These are phyloP conservation scores for Colletotrichum sp. DNA, from an alignment of 2,329 filamentous ascomycete species.

Conservation along the genomic window DNA sequence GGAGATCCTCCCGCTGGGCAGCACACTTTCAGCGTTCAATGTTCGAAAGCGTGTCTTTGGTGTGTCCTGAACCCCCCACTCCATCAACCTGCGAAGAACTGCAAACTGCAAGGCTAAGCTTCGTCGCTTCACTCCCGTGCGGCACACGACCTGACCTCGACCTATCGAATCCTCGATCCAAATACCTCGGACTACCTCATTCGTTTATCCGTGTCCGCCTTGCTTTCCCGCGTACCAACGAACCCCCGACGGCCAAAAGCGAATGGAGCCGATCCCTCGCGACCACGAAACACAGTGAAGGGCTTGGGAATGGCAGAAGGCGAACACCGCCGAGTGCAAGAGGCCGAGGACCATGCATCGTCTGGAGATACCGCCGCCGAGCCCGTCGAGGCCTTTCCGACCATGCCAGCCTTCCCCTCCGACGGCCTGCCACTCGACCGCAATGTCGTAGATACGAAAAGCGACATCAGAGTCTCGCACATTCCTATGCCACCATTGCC, in stretches of 20 bases:
- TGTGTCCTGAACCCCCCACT: not conserved
- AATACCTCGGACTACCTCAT: not conserved
- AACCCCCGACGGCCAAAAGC: not conserved
- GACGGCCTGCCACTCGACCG: not conserved
- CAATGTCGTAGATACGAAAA: not conserved
- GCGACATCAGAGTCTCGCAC: slow-evolving; percentile 12
- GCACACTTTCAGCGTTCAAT: not conserved
- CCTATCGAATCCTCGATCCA: not conserved
- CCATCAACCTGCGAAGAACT: slow-evolving; percentile 8
- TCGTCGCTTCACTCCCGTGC: not conserved
- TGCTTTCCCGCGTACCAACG: not conserved
- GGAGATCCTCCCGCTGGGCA: not conserved
- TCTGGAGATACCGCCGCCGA: not conserved
- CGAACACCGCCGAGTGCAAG: not conserved
- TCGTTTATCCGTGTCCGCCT: not conserved
- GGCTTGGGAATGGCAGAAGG: slow-evolving; percentile 16
- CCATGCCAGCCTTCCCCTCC: slow-evolving; percentile 6
- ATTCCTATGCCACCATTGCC: slow-evolving; percentile 13
- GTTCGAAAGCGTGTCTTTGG: not conserved
- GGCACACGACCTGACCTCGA: not conserved
- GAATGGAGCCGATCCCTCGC: slow-evolving; percentile 13
- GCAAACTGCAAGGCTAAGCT: slow-evolving; percentile 13
- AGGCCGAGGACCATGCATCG: slow-evolving; percentile 5
- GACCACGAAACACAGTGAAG: slow-evolving; percentile 8
- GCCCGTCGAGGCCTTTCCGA: slow-evolving; percentile 8